Base-by-base conservation (phyloP, 2,329 filamentous ascomycete species). In the Beauveria asiatica region DNA sequence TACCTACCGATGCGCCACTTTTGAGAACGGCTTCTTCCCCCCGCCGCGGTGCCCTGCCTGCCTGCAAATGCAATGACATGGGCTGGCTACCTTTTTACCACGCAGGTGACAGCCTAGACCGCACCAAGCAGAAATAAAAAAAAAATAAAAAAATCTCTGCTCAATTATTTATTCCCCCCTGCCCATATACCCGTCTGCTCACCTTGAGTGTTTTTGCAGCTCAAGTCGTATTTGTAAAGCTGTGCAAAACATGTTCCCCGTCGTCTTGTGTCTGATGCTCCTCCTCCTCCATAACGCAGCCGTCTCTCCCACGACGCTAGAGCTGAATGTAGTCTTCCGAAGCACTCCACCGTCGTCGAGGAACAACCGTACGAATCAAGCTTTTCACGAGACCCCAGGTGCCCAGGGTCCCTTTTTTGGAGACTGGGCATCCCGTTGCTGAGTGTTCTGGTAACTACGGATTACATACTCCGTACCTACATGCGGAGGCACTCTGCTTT, bases 251-350 rank as follows among this genome's bases (percentile, higher is more conserved):
- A 52, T 51, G 23, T 44, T 9, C 17, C 55, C 45, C 30, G 45
- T 57, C 45, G 25, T 23, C 53, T 56, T 42, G 53, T 37, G 27
- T 54, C 23, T 5, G 52, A 55, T 46, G 23, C 39, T 27, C 30
- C 30, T 3, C 3, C 21, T 27, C 30, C 30, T 3, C 3, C 21
- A 30, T 30, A 30, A 30, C 30, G 30, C 9, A 30, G 30, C 30
- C 30, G 30, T 33, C 10, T 33, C 30, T 33, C 44, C 19, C 54
- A 17, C 30, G 21, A n/a, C 57, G 48, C 57, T 59, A 59, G 33
- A 52, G 57, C 57, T 49, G 48, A 59, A 59, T 45, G 41, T 27
- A 52, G 57, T n/a, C 48, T 52, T 59, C 57, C 57, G 57, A 59
- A 46, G 57, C 48, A 59, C 44, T 49, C 54, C 54, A 49, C 54